phyloP scores from a whole-genome alignment of 371 early-diverging fungal genomes.

The Lichtheimia ramosa region DNA sequence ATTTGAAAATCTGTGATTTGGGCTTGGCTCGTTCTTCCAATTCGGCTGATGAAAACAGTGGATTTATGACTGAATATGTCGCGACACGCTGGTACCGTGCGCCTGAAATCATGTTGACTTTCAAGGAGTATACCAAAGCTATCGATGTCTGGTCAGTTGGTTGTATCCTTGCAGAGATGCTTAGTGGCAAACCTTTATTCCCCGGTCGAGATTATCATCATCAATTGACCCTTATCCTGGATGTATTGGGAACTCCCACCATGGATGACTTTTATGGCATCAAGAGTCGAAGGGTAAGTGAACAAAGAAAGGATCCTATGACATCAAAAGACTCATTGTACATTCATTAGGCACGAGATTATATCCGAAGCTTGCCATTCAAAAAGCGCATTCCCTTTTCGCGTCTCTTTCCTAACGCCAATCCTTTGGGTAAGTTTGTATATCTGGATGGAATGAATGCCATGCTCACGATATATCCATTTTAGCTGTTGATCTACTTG shows the following conservation, averaged over 20 bases:
- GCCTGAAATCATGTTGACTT: slow-evolving; percentile 97
- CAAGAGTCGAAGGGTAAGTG: slow-evolving; percentile 60
- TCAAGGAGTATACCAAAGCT: slow-evolving; percentile 93
- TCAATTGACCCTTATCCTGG: slow-evolving; percentile 97
- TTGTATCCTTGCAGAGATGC: slow-evolving; percentile 95
- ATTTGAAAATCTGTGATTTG: slow-evolving; percentile 93
- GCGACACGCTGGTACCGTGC: slow-evolving; percentile 99
- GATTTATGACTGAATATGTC: slow-evolving; percentile 97
- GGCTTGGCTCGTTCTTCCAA: slow-evolving; percentile 92
- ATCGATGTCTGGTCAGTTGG: slow-evolving; percentile 99
- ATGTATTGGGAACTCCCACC: slow-evolving; percentile 96
- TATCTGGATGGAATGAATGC: not conserved
- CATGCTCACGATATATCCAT: not conserved
- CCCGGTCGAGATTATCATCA: slow-evolving; percentile 93
- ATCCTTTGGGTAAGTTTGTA: slow-evolving; percentile 51
- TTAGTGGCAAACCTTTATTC: slow-evolving; percentile 89
- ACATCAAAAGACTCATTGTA: not conserved
- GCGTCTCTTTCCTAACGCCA: slow-evolving; percentile 82
- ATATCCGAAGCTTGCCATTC: slow-evolving; percentile 88
- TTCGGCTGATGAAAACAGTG: slow-evolving; percentile 83
- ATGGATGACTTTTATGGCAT: slow-evolving; percentile 86
- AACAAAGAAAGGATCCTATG: not conserved
- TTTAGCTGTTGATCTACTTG: slow-evolving; percentile 85
- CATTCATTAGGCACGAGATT: slow-evolving; percentile 73
- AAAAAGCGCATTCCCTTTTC: slow-evolving; percentile 87